These are phyloP conservation scores for Fusarium ambrosium DNA, from an alignment of 2,329 filamentous ascomycete genomes.

Conservation along the genomic window DNA sequence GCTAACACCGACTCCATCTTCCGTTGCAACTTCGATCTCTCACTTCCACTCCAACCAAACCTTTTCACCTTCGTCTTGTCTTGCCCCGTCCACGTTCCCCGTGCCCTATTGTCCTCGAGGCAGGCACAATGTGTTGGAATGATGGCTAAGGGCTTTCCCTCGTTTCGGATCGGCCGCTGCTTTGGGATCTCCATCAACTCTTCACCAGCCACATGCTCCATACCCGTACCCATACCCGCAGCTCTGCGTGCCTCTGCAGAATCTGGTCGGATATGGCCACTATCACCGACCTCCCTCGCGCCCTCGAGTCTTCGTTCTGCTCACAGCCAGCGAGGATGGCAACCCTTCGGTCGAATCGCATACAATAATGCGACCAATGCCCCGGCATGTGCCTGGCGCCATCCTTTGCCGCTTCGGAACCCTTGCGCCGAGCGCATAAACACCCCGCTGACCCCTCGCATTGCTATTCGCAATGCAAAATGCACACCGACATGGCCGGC, in stretches of 20 bases:
- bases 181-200: conserved; percentile 48
- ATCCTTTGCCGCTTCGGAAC: conserved; percentile 13
- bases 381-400: conserved; percentile 7
- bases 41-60: conserved; percentile 7
- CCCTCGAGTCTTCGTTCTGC: conserved; percentile 15
- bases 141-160: conserved; percentile 58
- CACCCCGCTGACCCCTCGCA: conserved; percentile 8
- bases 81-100: conserved; percentile 25
- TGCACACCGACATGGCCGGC: conserved; percentile 9
- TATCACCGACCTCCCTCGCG: conserved; percentile 16
- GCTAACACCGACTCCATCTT: conserved; percentile 32
- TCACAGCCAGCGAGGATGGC: conserved; percentile 25
- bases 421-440: conserved; percentile 15
- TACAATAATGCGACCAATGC: conserved; percentile 8
- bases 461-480: not conserved
- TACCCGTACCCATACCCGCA: conserved; percentile 6
- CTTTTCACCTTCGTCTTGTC: conserved; percentile 15
- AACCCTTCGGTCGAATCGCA: conserved; percentile 8
- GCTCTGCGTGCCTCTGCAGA: conserved; percentile 31
- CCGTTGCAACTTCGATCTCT: conserved; percentile 24
- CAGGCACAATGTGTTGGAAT: conserved; percentile 56
- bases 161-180: conserved; percentile 54
- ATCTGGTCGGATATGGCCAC: conserved; percentile 23
- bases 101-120: conserved; percentile 40
- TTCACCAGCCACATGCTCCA: conserved; percentile 40